A percentile compares a stretch with the other conserved stretches of the same genome.
phyloP scores from a whole-genome alignment of 768 basidiomycete species.

The Coprinopsis cinerea region DNA sequence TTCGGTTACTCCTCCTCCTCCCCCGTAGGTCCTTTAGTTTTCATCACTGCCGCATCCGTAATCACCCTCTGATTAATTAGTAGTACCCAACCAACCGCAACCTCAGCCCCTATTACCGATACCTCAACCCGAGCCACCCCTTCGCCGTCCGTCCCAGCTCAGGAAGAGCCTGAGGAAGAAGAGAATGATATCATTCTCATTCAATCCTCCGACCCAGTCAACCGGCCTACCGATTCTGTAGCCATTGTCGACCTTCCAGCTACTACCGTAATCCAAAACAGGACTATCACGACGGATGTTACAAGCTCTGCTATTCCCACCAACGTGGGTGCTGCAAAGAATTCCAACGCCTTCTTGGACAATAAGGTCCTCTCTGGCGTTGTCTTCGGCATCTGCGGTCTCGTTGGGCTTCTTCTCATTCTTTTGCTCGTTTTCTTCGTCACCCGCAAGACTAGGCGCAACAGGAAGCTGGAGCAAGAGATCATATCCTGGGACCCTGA shows the following conservation, averaged over 20 bases:
- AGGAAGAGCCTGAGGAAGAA: no score
- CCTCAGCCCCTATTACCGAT: no score
- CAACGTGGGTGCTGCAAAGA: slow-evolving; percentile 13
- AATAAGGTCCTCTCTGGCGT: slow-evolving; percentile 61
- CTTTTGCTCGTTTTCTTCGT: slow-evolving; percentile 38
- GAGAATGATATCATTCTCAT: not conserved
- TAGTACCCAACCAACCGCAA: no score
- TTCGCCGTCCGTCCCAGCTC: no score
- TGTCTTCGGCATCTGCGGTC: slow-evolving; percentile 48
- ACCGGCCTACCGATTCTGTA: not conserved
- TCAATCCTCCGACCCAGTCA: not conserved
- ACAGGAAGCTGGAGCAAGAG: slow-evolving; percentile 34
- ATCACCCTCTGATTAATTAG: no score
- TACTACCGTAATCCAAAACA: slow-evolving; percentile 2
- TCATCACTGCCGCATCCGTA: no score
- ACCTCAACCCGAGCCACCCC: no score
- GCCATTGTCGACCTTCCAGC: not conserved
- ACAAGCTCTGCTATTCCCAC: not conserved
- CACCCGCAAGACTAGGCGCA: slow-evolving; percentile 36
- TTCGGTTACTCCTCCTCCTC: no score
- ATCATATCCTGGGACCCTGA: slow-evolving; percentile 49
- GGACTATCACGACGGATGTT: not conserved
- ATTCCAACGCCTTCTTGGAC: slow-evolving; percentile 39
- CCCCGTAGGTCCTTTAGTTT: no score
- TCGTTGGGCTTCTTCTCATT: slow-evolving; percentile 42